Percentiles rank a stretch among this genome's conserved stretches.
These are phyloP conservation scores for Ophiocordyceps camponoti-leonardi DNA, from an alignment of 2,329 filamentous ascomycete genomes.

Conservation along the genomic window DNA sequence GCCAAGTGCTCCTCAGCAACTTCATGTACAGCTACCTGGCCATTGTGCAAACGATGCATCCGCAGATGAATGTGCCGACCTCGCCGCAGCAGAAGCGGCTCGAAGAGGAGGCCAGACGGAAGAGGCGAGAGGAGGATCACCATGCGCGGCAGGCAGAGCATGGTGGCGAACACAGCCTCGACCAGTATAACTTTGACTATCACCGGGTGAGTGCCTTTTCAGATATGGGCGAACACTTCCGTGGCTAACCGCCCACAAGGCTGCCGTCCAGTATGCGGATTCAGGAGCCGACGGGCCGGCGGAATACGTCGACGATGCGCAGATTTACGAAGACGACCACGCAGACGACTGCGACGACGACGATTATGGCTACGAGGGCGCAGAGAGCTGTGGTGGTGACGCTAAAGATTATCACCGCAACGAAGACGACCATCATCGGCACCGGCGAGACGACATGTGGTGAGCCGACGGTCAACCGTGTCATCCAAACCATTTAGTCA, in stretches of 20 bases:
- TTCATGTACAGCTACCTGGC: conserved; percentile 99
- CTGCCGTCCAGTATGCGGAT: conserved; percentile 28
- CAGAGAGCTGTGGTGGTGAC: conserved; percentile 20
- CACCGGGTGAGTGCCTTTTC: conserved; percentile 24
- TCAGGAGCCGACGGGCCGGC: conserved; percentile 22
- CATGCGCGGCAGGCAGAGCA: conserved; percentile 26
- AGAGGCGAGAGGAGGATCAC: conserved; percentile 31
- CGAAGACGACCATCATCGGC: conserved; percentile 14
- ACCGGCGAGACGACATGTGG: conserved; percentile 25
- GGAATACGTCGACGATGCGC: conserved; percentile 33
- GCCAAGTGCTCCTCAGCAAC: conserved; percentile 91
- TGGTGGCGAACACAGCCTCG: conserved; percentile 27
- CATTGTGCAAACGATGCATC: conserved; percentile 98
- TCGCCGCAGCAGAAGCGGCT: conserved; percentile 55
- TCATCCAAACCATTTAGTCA: conserved; percentile 2
- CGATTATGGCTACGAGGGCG: conserved; percentile 19
- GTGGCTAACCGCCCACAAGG: conserved; percentile 12
- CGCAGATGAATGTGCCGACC: conserved; percentile 79
- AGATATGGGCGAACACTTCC: not conserved
- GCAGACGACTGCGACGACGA: conserved; percentile 19
- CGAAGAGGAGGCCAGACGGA: conserved; percentile 35
- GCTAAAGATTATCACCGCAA: conserved; percentile 22
- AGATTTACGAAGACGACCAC: conserved; percentile 35
- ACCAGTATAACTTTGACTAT: conserved; percentile 36
- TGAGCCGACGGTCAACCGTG: conserved; percentile 10